A percentile compares a stretch with the other conserved stretches of the same genome.
Evolutionary conservation across 371 early-diverging fungal species (phyloP).

Genomic region (Capniomyces stellatus): DNA sequence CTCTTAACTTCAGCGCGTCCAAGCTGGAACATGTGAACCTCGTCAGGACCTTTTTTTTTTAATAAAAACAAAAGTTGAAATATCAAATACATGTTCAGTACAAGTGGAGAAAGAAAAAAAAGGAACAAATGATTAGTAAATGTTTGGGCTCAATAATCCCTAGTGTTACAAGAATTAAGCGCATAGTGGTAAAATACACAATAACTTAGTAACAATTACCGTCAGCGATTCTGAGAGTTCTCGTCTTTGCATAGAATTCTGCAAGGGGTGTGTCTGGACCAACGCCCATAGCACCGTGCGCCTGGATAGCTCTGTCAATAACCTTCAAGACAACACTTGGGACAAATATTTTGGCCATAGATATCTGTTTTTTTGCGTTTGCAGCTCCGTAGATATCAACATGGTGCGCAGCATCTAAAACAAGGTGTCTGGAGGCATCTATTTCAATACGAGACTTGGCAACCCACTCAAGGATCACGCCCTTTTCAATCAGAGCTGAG

Average conservation of each 20-base stretch:
- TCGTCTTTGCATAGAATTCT: constrained; percentile 54
- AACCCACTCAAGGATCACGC: constrained; percentile 57
- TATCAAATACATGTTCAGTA: no score
- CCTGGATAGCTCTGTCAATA: constrained; percentile 78
- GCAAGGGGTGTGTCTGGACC: constrained; percentile 75
- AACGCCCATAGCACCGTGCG: constrained; percentile 79
- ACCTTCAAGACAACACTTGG: constrained; percentile 58
- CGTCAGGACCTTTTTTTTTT: no score
- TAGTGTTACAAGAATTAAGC: no score
- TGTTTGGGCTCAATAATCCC: no score
- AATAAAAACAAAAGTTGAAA: no score
- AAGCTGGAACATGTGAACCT: constrained; percentile 58
- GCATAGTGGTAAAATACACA: no score
- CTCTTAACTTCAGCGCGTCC: constrained; percentile 40
- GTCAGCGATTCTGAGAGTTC: constrained; percentile 85
- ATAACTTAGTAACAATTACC: no score
- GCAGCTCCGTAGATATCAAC: constrained; percentile 78
- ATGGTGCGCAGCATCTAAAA: constrained; percentile 70
- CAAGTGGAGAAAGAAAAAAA: no score
- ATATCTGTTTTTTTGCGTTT: constrained; percentile 76
- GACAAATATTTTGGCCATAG: constrained; percentile 82
- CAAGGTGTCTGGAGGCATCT: constrained; percentile 75
- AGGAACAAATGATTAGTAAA: no score
- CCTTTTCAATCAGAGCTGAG: constrained; percentile 58
- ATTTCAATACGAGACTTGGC: constrained; percentile 75